Evolutionary conservation across 352 stramenopile species (phyloP).

Genomic region (Globisporangium orthogonon): DNA sequence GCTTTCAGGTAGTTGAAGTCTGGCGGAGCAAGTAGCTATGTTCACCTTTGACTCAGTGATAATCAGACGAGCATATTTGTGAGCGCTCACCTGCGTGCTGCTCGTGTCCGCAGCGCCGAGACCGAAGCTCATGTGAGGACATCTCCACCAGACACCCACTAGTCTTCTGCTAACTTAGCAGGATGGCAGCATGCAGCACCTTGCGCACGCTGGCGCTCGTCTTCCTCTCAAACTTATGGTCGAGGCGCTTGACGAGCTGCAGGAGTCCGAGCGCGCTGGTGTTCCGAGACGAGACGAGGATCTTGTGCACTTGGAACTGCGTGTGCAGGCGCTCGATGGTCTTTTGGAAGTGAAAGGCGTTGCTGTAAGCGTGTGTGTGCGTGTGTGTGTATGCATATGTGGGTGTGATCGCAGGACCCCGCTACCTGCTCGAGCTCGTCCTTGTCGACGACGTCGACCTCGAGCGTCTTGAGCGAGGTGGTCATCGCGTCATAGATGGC

Average conservation of each 20-base stretch:
- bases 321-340: conserved; percentile 55
- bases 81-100: conserved; percentile 8
- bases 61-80: background rate
- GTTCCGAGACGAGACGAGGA: conserved; percentile 66
- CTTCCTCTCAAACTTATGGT: conserved; percentile 38
- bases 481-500: conserved; percentile 70
- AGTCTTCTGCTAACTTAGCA: background rate
- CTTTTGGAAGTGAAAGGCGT: background rate
- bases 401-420: background rate
- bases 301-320: conserved; percentile 65
- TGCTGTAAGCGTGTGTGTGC: background rate
- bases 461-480: conserved; percentile 58
- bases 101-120: background rate
- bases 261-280: conserved; percentile 54
- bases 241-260: conserved; percentile 54
- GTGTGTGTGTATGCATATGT: background rate
- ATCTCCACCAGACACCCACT: background rate
- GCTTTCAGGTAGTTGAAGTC: conserved; percentile 77
- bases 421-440: conserved; percentile 44
- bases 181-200: conserved; percentile 16
- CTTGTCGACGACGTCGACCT: conserved; percentile 31
- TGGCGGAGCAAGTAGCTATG: conserved; percentile 11
- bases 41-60: background rate
- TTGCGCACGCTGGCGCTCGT: conserved; percentile 59
- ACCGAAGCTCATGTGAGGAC: background rate